Conservation (phyloP, 176 grass and related monocot genomes). For the Oryza longistaminata region DNA sequence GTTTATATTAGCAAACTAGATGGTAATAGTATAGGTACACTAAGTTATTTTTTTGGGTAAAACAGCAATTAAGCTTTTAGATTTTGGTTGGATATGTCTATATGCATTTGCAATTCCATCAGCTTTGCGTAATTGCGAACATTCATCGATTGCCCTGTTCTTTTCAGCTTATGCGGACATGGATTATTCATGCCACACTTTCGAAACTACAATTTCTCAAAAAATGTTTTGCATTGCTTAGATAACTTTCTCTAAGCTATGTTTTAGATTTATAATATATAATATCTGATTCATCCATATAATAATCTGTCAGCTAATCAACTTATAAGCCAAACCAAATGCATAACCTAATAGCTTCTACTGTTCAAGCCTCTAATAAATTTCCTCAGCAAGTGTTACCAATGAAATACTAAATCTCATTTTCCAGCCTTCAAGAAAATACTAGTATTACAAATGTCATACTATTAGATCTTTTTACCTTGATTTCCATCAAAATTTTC, state of each 20-base stretch:
- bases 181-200: no score
- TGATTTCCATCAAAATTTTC: not conserved
- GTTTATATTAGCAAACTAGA: constrained; percentile 22
- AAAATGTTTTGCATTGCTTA: no score
- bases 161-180: no score
- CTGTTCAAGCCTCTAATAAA: not conserved
- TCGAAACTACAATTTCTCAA: no score
- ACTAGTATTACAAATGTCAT: not conserved
- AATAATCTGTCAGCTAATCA: no score
- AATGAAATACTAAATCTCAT: not conserved
- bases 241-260: no score
- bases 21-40: no score
- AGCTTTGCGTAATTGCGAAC: not conserved
- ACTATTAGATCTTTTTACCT: not conserved
- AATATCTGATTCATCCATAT: no score
- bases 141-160: not conserved
- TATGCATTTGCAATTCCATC: not conserved
- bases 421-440: not conserved
- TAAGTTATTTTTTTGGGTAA: no score
- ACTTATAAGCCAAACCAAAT: no score
- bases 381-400: not conserved
- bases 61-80: not conserved
- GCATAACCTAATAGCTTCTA: not conserved
- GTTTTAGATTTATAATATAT: no score
- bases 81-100: constrained; percentile 17